Evolutionary conservation across 805 yeast genomes (phyloP).

Genomic region (Pichia eremophila): DNA sequence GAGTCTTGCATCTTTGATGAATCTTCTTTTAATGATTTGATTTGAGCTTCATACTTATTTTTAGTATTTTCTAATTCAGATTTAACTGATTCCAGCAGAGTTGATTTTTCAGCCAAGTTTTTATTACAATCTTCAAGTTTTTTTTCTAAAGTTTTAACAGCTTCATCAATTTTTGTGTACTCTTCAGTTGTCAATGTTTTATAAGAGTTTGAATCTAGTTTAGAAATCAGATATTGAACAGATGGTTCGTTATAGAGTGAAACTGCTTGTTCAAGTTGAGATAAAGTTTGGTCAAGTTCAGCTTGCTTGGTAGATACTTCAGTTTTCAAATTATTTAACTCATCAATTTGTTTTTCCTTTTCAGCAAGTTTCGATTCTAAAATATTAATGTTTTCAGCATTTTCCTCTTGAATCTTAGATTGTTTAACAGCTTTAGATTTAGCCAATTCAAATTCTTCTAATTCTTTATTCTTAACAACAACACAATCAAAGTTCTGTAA

Average conservation of each 20-base stretch:
- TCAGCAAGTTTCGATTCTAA: background rate
- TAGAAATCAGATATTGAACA: conserved; percentile 6
- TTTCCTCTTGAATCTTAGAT: background rate
- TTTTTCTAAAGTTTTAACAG: background rate
- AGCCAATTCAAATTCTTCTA: background rate
- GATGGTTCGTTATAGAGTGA: conserved; percentile 7
- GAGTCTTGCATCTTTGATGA: conserved; percentile 1
- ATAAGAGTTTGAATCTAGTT: background rate
- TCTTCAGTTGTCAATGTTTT: background rate
- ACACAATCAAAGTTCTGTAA: background rate
- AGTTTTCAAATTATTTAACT: conserved; percentile 5
- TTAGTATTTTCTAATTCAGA: background rate
- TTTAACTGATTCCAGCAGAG: background rate
- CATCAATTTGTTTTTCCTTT: conserved; percentile 3
- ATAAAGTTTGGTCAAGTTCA: background rate
- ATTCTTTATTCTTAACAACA: background rate
- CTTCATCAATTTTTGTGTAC: background rate
- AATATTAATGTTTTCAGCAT: conserved; percentile 1
- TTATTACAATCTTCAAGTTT: background rate
- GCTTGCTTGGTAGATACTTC: conserved; percentile 5
- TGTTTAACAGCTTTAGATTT: too few species aligned
- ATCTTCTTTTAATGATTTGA: background rate
- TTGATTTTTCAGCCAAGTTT: background rate
- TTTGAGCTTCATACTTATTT: background rate
- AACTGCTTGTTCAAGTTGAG: background rate